These are phyloP conservation scores for Calonectria pseudoturangicola DNA, from an alignment of 2,329 filamentous ascomycete genomes.

Conservation along the genomic window DNA sequence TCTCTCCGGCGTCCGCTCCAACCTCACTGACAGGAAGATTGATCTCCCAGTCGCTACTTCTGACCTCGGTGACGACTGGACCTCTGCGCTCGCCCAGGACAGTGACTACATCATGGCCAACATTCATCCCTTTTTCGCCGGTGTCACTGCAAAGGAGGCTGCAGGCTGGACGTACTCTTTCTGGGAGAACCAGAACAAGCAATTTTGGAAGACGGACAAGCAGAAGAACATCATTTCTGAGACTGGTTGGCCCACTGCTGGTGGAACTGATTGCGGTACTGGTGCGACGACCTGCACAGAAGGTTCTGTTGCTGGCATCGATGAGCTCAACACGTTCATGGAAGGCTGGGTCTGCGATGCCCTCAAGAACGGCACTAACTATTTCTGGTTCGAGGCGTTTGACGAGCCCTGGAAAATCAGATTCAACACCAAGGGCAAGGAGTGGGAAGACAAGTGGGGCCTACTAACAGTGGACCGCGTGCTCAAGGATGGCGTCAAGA, in stretches of 20 bases:
- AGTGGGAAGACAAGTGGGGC: conserved; percentile 98
- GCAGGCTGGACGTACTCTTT: conserved; percentile 89
- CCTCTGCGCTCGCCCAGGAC: conserved; percentile 76
- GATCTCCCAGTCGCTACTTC: conserved; percentile 88
- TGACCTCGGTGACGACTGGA: conserved; percentile 94
- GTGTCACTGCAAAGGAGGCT: conserved; percentile 79
- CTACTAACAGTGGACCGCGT: conserved; percentile 90
- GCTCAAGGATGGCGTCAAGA: conserved; percentile 87
- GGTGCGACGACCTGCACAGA: conserved; percentile 71
- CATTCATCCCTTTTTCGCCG: conserved; percentile 96
- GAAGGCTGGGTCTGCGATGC: conserved; percentile 88
- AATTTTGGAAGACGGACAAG: conserved; percentile 77
- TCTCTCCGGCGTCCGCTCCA: conserved; percentile 80
- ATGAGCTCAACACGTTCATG: conserved; percentile 91
- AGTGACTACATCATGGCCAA: conserved; percentile 97
- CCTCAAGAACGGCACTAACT: conserved; percentile 88
- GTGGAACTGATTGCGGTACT: conserved; percentile 84
- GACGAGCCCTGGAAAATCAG: conserved; percentile 95
- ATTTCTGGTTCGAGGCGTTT: conserved; percentile 98
- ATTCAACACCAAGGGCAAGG: conserved; percentile 80
- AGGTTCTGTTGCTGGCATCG: conserved; percentile 85
- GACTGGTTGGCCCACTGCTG: conserved; percentile 91
- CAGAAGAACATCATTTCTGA: conserved; percentile 89
- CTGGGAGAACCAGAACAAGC: conserved; percentile 82
- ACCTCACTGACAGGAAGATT: conserved; percentile 80